These are phyloP conservation scores for Margaritispora aquatica DNA, from an alignment of 495 filamentous ascomycete species.

Conservation along the genomic window DNA sequence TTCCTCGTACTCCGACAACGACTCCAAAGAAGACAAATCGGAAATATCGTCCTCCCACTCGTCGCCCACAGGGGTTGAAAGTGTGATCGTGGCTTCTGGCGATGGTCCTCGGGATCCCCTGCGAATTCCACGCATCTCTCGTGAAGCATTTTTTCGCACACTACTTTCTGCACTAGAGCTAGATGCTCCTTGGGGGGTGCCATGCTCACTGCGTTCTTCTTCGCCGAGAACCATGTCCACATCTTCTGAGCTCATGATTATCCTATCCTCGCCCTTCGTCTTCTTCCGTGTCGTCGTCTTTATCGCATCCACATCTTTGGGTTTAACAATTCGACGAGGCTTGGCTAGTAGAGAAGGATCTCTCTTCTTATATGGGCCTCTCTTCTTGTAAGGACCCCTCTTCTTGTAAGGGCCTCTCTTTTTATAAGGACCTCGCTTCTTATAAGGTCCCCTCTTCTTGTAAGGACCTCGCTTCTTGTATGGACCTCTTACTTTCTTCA, in stretches of 20 bases:
- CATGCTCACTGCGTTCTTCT: neutral
- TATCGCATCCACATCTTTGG: conserved; percentile 5
- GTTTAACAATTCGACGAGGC: conserved; percentile 7
- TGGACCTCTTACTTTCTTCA: conserved; percentile 26
- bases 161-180: neutral
- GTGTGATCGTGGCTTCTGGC: neutral
- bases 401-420: conserved; percentile 19
- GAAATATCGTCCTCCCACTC: neutral
- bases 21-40: neutral
- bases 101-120: neutral
- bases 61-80: neutral
- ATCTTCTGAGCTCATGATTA: too few species aligned
- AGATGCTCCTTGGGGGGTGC: neutral
- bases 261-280: too few species aligned
- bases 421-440: conserved; percentile 15
- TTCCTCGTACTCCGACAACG: neutral
- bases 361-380: conserved; percentile 19
- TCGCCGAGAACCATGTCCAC: neutral
- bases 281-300: conserved; percentile 14
- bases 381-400: conserved; percentile 12
- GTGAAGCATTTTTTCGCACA: neutral
- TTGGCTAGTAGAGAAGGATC: conserved; percentile 13
- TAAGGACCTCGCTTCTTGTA: too few species aligned
- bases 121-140: neutral
- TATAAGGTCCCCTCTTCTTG: conserved; percentile 15